Conservation (phyloP, 2,329 filamentous ascomycete species). For the Cercospora sp. region DNA sequence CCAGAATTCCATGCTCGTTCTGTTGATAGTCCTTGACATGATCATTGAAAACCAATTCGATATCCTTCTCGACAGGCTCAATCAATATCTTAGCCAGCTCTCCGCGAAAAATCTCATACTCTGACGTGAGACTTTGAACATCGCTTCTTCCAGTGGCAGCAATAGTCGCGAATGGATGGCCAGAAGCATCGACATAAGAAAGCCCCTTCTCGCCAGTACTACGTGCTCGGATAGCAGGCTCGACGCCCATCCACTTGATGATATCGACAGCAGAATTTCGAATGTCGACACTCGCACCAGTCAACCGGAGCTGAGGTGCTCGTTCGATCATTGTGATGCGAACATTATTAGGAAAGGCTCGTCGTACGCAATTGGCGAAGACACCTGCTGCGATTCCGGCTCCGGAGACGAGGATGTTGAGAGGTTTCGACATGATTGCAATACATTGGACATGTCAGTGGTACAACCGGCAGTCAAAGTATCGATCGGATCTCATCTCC, state of each 20-base stretch:
- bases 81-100: background rate
- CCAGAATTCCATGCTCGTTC: background rate
- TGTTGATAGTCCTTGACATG: background rate
- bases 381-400: background rate
- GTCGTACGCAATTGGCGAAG: background rate
- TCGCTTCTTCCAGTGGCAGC: background rate
- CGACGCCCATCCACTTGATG: background rate
- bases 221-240: background rate
- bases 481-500: background rate
- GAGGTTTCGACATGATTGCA: background rate
- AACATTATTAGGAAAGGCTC: background rate
- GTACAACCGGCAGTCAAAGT: background rate
- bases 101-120: background rate
- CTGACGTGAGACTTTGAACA: background rate
- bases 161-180: background rate
- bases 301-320: background rate
- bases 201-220: background rate
- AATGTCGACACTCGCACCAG: background rate
- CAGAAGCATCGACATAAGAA: background rate
- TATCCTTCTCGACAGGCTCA: background rate
- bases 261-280: background rate
- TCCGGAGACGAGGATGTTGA: background rate
- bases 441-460: accelerated
- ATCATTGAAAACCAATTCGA: background rate
- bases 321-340: background rate